Evolutionary conservation across 1,284 basidiomycete genomes (phyloP).

Genomic region (Mycena sp.): DNA sequence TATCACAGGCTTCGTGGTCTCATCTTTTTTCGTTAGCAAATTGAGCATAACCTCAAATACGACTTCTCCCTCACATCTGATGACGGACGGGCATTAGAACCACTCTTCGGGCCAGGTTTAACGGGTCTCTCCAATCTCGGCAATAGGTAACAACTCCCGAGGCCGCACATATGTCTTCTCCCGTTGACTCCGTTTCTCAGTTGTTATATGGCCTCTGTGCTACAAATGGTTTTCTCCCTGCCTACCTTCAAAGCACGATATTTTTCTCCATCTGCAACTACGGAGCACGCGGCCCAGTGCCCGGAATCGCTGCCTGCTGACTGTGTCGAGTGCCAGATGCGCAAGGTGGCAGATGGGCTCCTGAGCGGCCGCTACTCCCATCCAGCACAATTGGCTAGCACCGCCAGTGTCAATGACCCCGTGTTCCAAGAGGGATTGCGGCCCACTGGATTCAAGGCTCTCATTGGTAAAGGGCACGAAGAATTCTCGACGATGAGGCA

Average conservation of each 20-base stretch:
- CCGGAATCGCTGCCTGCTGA: slow-evolving; percentile 76
- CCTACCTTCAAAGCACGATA: slow-evolving; percentile 84
- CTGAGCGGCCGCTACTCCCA: slow-evolving; percentile 92
- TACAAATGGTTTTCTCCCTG: slow-evolving; percentile 90
- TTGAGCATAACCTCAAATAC: slow-evolving; percentile 95
- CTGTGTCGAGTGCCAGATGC: slow-evolving; percentile 95
- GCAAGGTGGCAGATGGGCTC: slow-evolving; percentile 93
- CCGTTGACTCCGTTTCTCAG: slow-evolving; percentile 50
- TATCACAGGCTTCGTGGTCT: not conserved
- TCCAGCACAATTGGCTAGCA: slow-evolving; percentile 47
- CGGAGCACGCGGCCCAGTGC: slow-evolving; percentile 73
- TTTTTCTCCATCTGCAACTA: slow-evolving; percentile 53
- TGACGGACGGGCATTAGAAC: slow-evolving; percentile 88
- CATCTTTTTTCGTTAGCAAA: slow-evolving; percentile 67
- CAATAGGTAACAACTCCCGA: slow-evolving; percentile 70
- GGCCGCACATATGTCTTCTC: not conserved
- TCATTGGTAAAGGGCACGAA: slow-evolving; percentile 92
- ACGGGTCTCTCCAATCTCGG: slow-evolving; percentile 95
- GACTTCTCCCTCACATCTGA: slow-evolving; percentile 96
- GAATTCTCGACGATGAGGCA: slow-evolving; percentile 98
- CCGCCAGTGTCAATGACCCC: slow-evolving; percentile 52
- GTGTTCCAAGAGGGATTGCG: slow-evolving; percentile 90
- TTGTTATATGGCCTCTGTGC: slow-evolving; percentile 96
- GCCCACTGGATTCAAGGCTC: slow-evolving; percentile 87
- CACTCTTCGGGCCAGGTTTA: slow-evolving; percentile 88